Evolutionary conservation across 2,329 filamentous ascomycete species (phyloP), one percentile per base, ranked within the genome.

Genomic region (Exophiala spinifera): DNA sequence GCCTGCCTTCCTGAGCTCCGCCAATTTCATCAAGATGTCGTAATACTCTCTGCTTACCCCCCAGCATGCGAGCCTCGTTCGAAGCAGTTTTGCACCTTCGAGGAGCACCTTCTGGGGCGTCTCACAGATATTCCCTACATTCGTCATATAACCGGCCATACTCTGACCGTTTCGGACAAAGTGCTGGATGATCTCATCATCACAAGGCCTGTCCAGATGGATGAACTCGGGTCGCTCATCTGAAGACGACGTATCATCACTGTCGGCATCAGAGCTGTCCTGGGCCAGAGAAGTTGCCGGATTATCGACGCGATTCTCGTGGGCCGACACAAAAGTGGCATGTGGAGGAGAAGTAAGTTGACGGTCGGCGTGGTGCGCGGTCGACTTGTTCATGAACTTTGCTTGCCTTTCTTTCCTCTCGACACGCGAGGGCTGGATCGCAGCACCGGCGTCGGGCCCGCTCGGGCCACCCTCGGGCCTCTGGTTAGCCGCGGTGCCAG

Each of bases 141-240:
- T 78, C 7, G 72, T 76, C 7, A 83, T 70, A 55, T 77, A 74
- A 0, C 74, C 79, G 15, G 69, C 70, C 74, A 83, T 80, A 2
- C 61, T 68, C 25, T 74, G 68, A 0, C 80, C 80, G 14, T 74
- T 69, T 10, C 74, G 69, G 0, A 83, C 78, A 63, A 79, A 83
- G 1, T 76, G 66, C 60, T 83, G 80, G 1, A 82, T 79, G 46
- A 83, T 71, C 60, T 83, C 80, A 62, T 83, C 81, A 57, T 83
- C 79, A 2, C 75, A 75, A 0, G 80, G 80, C 8, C 79, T 70
- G 52, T 84, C 81, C 0, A 84, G 68, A 15, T 78, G 74, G 34
- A 82, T 78, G 7, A 78, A 76, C 42, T 56, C 55, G 20, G 59
- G 56, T 39, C 51, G 52, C 15, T 59, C 59, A 17, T 61, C 53